These are phyloP conservation scores for Tetragonia tetragonoides DNA, from an alignment of 148 eudicot genomes.

Conservation along the genomic window DNA sequence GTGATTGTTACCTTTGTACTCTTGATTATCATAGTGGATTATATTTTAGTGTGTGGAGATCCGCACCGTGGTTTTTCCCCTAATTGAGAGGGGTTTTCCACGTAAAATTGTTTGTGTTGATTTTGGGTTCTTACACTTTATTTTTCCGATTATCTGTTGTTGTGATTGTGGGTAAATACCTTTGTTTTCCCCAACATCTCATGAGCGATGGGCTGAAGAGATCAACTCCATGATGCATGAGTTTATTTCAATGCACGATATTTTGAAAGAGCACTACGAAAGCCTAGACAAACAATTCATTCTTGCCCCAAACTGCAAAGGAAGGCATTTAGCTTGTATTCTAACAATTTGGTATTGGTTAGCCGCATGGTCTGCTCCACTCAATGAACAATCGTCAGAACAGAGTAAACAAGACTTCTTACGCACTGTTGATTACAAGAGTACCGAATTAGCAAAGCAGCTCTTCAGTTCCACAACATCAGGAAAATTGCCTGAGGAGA, in stretches of 20 bases:
- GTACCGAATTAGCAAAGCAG: background rate
- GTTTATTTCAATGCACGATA: background rate
- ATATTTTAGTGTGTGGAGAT: no score
- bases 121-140: no score
- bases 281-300: no score
- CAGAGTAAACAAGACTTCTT: background rate
- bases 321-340: background rate
- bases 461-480: background rate
- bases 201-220: background rate
- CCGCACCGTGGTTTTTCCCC: no score
- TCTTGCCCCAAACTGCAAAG: background rate
- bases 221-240: background rate
- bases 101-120: no score
- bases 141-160: no score
- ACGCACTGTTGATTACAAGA: background rate
- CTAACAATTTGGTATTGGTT: background rate
- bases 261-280: no score
- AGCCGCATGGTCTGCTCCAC: background rate
- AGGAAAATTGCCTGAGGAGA: background rate
- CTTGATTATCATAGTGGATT: no score
- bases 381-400: background rate
- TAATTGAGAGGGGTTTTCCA: no score
- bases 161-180: no score
- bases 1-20: no score
- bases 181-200: no score